These are phyloP conservation scores for Dactylellina drechsleri DNA, from an alignment of 2,329 filamentous ascomycete species.

Conservation along the genomic window DNA sequence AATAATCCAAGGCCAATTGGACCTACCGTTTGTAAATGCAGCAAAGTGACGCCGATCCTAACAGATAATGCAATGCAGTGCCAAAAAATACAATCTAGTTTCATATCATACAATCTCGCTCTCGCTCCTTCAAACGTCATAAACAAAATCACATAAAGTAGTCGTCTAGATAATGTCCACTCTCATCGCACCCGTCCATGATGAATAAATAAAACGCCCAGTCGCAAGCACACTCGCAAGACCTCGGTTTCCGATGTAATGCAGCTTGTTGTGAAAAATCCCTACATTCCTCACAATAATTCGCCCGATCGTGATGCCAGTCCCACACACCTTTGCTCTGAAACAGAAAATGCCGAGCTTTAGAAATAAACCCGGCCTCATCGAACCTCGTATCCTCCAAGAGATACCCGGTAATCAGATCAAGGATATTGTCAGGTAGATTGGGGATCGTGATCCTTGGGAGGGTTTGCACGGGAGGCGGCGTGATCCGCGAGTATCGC, in stretches of 20 bases:
- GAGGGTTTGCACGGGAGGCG: not conserved
- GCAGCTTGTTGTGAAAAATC: not conserved
- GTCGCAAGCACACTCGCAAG: constrained; percentile 7
- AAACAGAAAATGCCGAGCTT: constrained; percentile 18
- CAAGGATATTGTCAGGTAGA: not conserved
- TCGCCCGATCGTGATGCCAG: constrained; percentile 17
- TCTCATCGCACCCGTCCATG: not conserved
- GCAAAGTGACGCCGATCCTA: constrained; percentile 3
- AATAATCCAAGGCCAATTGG: constrained; percentile 34
- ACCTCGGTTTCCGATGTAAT: not conserved
- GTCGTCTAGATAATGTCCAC: constrained; percentile 10
- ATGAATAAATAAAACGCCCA: constrained; percentile 12
- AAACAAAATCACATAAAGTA: not conserved
- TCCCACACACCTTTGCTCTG: constrained; percentile 9
- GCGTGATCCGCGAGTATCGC: not conserved
- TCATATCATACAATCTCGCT: not conserved
- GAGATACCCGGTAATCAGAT: not conserved
- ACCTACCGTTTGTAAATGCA: constrained; percentile 27
- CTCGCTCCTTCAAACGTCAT: too few species aligned
- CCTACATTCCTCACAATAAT: constrained; percentile 10
- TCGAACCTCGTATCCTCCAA: constrained; percentile 5
- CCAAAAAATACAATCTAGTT: not conserved
- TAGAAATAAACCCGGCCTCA: not conserved
- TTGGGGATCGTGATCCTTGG: not conserved
- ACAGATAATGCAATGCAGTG: too few species aligned